Conservation (phyloP, 108 stramenopile species). For the Asterionellopsis glacialis region DNA sequence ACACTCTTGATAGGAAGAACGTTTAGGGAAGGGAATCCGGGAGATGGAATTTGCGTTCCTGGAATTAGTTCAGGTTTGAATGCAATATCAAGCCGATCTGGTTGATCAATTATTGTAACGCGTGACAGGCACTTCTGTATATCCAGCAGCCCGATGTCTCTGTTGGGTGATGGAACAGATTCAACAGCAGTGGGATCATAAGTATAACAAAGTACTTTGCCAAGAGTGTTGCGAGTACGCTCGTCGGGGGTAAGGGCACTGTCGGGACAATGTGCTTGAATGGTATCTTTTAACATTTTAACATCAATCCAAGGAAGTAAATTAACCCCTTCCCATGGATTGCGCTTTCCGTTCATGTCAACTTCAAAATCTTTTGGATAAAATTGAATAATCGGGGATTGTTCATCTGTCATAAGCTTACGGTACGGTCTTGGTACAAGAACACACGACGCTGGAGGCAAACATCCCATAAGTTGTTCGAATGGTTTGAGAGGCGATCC, state of each 20-base stretch:
- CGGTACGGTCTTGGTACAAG: constrained; percentile 89
- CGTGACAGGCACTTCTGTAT: constrained; percentile 75
- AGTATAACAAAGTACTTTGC: constrained; percentile 70
- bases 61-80: constrained; percentile 82
- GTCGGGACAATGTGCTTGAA: constrained; percentile 76
- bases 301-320: constrained; percentile 97
- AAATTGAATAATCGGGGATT: constrained; percentile 90
- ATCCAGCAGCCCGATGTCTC: constrained; percentile 80
- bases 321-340: constrained; percentile 99
- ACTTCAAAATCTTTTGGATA: constrained; percentile 92
- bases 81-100: constrained; percentile 39
- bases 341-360: constrained; percentile 97
- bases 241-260: constrained; percentile 72
- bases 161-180: constrained; percentile 73
- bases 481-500: constrained; percentile 90
- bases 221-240: constrained; percentile 67
- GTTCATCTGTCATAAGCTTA: constrained; percentile 73
- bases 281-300: constrained; percentile 65
- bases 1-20: constrained; percentile 73
- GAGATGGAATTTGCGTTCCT: constrained; percentile 84
- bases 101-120: constrained; percentile 59
- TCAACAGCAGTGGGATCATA: constrained; percentile 70
- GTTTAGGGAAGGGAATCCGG: constrained; percentile 91
- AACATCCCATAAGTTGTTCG: constrained; percentile 95
- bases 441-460: constrained; percentile 84